Evolutionary conservation across 257 asterid genomes (phyloP), one percentile per base, ranked within the genome.

Genomic region (Solanum piurae): DNA sequence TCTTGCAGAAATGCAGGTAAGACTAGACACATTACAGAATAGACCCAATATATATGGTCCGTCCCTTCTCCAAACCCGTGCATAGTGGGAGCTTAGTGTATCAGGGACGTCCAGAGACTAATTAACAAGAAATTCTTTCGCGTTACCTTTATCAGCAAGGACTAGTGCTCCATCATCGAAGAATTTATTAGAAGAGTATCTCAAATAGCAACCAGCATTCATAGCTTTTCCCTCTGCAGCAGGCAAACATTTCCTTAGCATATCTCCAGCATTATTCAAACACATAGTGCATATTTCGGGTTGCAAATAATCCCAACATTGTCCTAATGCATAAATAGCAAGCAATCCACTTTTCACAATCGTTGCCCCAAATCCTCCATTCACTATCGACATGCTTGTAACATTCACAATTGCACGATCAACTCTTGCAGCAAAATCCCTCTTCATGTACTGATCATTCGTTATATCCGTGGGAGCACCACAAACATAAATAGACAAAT

Each of bases 201-300:
- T 88, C 89, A 88, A 58, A 34, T 86, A 88, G 71, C 90, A 89
- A 36, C 89, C 90, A n/a, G 87, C 84, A 73, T 88, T 62, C 83
- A 88, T 71, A 1, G 90, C 84, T 46, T 88, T 75, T 34, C 90
- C 89, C 18, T 88, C 89, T 5, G 90, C 87, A 82, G 87, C 76
- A 37, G 89, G 89, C 77, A 89, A 55, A 68, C 89, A 89, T 71
- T 64, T 46, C 33, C 52, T 21, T 71, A 86, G 44, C 36, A 73
- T 86, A 9, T 12, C 58, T 27, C 76, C 84, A 37, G 90, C 90
- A 86, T 52, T 71, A 36, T 80, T 73, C 55, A 86, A 37, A 62
- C 90, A 89, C 21, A 27, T 69, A 0, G 58, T 49, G 5, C 88
- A 89, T 11, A 46, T 13, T 40, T 58, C 77, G 1, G 58, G 58